A percentile compares a stretch with the other conserved stretches of the same genome.
Conservation (phyloP, 768 basidiomycete species). For the Suillus decipiens region DNA sequence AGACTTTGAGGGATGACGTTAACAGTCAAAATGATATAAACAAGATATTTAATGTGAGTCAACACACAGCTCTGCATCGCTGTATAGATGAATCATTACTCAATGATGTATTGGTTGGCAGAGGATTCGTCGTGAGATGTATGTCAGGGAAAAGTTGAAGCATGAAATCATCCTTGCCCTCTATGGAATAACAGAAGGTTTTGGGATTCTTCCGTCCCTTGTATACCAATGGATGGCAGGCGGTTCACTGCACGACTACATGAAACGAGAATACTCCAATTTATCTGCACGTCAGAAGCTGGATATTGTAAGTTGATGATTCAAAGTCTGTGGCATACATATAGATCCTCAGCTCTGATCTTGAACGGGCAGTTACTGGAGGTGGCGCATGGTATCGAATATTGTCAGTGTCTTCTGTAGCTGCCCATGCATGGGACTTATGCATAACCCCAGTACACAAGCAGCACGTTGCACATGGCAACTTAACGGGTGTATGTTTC, state of each 20-base stretch:
- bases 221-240: slow-evolving; percentile 1
- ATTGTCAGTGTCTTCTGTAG: neutral
- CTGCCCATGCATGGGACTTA: neutral
- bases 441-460: neutral
- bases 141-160: neutral
- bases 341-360: neutral
- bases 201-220: neutral
- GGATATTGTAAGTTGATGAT: neutral
- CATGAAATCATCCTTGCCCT: neutral
- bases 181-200: neutral
- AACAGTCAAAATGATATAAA: neutral
- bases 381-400: neutral
- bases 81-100: neutral
- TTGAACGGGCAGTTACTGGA: neutral
- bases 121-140: neutral
- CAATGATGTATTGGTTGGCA: neutral
- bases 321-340: neutral
- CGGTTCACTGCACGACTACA: neutral
- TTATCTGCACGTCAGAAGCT: neutral
- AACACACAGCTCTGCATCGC: neutral
- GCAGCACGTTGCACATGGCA: neutral
- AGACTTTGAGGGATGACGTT: neutral
- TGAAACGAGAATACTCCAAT: neutral
- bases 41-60: neutral
- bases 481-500: neutral